Percentiles rank a stretch among this genome's conserved stretches.
These are phyloP conservation scores for Cyclanthera cordifolia DNA, from an alignment of 306 rosid species.

Conservation along the genomic window DNA sequence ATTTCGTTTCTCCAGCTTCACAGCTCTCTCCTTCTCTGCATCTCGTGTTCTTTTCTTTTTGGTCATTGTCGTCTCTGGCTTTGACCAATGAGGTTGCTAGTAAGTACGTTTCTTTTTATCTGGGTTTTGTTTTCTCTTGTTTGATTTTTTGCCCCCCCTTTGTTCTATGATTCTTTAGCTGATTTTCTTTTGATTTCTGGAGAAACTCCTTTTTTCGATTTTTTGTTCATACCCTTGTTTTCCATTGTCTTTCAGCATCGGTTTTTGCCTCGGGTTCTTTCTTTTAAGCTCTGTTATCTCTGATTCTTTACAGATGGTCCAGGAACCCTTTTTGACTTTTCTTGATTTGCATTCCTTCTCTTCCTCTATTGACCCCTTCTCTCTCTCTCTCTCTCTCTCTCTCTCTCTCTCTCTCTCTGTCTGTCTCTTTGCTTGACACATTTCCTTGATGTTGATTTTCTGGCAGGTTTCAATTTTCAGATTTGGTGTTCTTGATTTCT, in stretches of 20 bases:
- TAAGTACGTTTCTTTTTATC: slow-evolving; percentile 73
- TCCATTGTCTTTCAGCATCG: no score
- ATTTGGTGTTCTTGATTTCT: slow-evolving; percentile 4
- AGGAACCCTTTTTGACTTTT: slow-evolving; percentile 17
- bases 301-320: slow-evolving; percentile 15
- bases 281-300: background rate
- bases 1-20: slow-evolving; percentile 8
- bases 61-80: slow-evolving; percentile 40
- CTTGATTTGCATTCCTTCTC: slow-evolving; percentile 1
- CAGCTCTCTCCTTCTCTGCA: no score
- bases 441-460: slow-evolving; percentile 9
- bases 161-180: background rate
- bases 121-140: background rate
- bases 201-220: slow-evolving; percentile 9
- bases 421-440: no score
- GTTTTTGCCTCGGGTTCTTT: background rate
- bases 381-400: no score
- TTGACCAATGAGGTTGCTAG: slow-evolving; percentile 83
- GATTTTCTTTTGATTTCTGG: background rate
- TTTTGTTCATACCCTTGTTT: background rate
- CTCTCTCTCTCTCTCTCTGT: no score
- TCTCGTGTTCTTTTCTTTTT: slow-evolving; percentile 16
- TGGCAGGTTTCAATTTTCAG: slow-evolving; percentile 3
- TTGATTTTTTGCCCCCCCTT: no score
- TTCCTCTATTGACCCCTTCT: no score